Base-by-base conservation (phyloP, 306 rosid species). In the Cucumis hystrix region DNA sequence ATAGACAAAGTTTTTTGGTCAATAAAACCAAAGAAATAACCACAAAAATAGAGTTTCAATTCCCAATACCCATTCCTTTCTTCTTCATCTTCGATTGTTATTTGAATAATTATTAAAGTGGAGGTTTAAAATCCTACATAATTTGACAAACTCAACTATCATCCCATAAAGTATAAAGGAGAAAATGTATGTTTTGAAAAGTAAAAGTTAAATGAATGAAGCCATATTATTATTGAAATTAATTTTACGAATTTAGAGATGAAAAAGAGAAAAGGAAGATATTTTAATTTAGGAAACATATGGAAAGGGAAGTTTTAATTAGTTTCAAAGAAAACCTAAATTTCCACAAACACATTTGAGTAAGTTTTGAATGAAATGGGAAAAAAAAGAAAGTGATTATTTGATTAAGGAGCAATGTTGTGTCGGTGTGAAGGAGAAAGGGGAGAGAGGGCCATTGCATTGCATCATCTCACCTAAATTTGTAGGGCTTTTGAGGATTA, bases 321-420 rank as follows among this genome's bases (percentile, higher is more conserved):
- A 14, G 41, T 12, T 52, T 51, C 17, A 72, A 72, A 72, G 77
- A 28, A 10, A 72, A 49, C 59, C 7, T 2, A 23, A 47, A 71
- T 13, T 25, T 71, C 76, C 60, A 71, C 59, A 25, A 25, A 71
- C 76, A 71, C 35, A 45, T 71, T 71, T 25, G 76, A 71, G 76
- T 71, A 16, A 20, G 56, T 4, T 70, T 64, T 35, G 49, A 35
- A 28, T 62, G 0, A 28, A 62, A 25, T 62, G 10, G 17, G 20
- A 15, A 51, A 13, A 23, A 1, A 47, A 8, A 13, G 25, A 3
- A 47, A 8, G 15, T 8, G 37, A 51, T 12, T 15, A 21, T 45
- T 47, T 43, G 58, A 47, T 70, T 71, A 21, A 37, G 57, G 62
- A 8, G 23, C 47, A 16, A 14, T 33, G 67, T 25, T 17, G 75